Conservation (phyloP, 1,139 yeast species). For the Geotrichum armillariae region DNA sequence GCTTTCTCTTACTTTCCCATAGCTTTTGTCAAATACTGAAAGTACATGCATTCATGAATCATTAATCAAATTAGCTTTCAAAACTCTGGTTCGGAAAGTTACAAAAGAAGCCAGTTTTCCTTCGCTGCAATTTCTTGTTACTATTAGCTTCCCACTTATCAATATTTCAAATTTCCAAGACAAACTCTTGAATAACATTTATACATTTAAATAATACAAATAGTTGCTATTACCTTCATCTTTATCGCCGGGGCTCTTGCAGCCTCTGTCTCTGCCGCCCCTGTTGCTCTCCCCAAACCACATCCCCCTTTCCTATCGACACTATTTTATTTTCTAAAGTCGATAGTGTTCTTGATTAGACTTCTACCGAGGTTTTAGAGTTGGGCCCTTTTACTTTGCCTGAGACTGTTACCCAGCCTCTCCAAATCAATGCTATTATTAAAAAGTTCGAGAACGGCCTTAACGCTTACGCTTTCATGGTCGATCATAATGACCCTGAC, state of each 20-base stretch:
- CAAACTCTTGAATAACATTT: too few species aligned
- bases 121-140: too few species aligned
- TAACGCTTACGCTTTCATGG: neutral
- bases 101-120: too few species aligned
- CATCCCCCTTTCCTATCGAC: neutral
- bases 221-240: conserved; percentile 12
- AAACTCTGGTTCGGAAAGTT: too few species aligned
- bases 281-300: neutral
- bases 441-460: neutral
- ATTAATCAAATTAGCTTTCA: too few species aligned
- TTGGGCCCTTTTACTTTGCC: neutral
- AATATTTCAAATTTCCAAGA: too few species aligned
- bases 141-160: too few species aligned
- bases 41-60: too few species aligned
- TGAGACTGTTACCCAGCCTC: neutral
- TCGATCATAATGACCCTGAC: conserved; percentile 4
- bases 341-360: neutral
- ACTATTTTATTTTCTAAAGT: neutral
- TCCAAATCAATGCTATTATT: conserved; percentile 5
- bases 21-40: too few species aligned
- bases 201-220: too few species aligned
- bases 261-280: conserved; percentile 12
- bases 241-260: conserved; percentile 9
- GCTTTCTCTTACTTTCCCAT: too few species aligned
- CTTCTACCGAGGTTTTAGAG: neutral